phyloP scores from a whole-genome alignment of 2,329 filamentous ascomycete genomes.

The Ceratocystis ficicola region DNA sequence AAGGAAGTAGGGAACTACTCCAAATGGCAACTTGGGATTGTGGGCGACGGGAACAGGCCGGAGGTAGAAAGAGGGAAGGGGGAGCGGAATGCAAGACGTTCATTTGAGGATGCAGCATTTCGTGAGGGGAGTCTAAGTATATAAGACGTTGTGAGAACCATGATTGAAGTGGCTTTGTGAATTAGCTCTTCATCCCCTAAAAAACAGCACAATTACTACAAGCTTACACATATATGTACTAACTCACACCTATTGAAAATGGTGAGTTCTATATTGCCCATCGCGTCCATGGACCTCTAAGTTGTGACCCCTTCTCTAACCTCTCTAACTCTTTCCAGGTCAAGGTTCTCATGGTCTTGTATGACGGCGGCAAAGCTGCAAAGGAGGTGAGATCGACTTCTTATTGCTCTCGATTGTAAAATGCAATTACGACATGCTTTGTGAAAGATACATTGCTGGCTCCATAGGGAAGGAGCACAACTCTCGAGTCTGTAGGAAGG shows the following conservation, averaged over 20 bases:
- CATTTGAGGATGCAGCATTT: background rate
- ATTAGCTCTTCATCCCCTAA: background rate
- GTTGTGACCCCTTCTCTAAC: background rate
- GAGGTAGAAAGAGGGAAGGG: background rate
- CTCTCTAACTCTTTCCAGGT: slow-evolving; percentile 43
- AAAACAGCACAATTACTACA: background rate
- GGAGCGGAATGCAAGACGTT: background rate
- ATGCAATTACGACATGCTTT: background rate
- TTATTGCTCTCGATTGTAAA: background rate
- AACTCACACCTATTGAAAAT: slow-evolving; percentile 7
- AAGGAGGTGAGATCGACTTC: slow-evolving; percentile 51
- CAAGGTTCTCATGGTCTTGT: slow-evolving; percentile 88
- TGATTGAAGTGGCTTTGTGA: background rate
- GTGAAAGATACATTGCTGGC: background rate
- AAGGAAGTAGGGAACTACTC: background rate
- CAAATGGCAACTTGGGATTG: background rate
- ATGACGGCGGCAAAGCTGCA: slow-evolving; percentile 85
- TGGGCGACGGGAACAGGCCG: background rate
- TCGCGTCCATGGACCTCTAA: background rate
- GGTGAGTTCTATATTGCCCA: background rate
- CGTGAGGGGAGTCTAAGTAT: background rate
- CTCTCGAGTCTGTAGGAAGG: background rate
- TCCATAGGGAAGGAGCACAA: background rate
- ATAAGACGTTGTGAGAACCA: background rate
- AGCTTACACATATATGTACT: background rate